Evolutionary conservation across 164 flowering plant genomes (phyloP).

Genomic region (Houttuynia cordata): DNA sequence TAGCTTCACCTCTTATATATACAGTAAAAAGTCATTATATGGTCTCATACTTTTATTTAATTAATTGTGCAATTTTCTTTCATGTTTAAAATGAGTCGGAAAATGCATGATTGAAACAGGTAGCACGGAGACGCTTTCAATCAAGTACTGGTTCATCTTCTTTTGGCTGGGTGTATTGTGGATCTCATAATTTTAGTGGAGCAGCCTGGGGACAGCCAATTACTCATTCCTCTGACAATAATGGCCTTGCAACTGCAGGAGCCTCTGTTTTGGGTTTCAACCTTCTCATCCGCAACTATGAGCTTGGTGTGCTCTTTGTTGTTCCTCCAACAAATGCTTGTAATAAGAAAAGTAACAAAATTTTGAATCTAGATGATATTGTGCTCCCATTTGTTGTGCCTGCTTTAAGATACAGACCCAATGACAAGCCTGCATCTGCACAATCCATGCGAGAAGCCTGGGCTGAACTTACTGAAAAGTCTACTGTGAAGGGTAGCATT

Average conservation of each 20-base stretch:
- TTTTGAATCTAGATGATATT: conserved; percentile 45
- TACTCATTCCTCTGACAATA: conserved; percentile 10
- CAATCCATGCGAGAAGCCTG: conserved; percentile 64
- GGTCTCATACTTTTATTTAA: background rate
- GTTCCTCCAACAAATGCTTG: conserved; percentile 41
- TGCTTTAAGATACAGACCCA: conserved; percentile 52
- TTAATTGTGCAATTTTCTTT: background rate
- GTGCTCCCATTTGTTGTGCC: conserved; percentile 69
- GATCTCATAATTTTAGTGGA: conserved; percentile 90
- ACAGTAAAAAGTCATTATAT: no score
- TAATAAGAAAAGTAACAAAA: background rate
- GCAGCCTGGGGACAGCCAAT: conserved; percentile 86
- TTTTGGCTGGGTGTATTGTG: conserved; percentile 88
- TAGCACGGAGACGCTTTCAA: conserved; percentile 67
- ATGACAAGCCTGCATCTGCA: conserved; percentile 64
- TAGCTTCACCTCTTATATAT: no score
- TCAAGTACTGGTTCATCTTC: conserved; percentile 36
- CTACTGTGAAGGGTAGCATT: conserved; percentile 5
- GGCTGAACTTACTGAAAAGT: conserved; percentile 21
- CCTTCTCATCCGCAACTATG: conserved; percentile 77
- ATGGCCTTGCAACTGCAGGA: conserved; percentile 8
- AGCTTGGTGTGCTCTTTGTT: conserved; percentile 68
- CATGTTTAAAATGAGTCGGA: background rate
- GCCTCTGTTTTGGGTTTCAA: conserved; percentile 17
- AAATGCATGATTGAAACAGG: conserved; percentile 28